Evolutionary conservation across 1,139 yeast genomes (phyloP).

Genomic region (Hansenula sp.): DNA sequence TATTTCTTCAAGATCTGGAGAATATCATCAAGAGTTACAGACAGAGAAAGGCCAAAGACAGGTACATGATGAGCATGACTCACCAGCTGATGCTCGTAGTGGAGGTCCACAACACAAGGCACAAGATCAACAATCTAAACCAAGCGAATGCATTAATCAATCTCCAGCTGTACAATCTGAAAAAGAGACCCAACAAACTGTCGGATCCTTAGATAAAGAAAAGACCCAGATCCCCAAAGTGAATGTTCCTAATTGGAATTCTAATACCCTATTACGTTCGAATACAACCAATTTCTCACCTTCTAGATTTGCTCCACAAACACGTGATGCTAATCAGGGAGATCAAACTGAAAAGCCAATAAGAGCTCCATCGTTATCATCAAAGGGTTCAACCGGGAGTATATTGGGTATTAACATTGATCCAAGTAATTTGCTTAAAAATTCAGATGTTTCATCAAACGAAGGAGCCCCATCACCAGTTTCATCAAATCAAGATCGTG

Average conservation of each 20-base stretch:
- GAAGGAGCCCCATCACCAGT: background rate
- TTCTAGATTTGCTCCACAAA: constrained; percentile 4
- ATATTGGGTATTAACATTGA: constrained; percentile 9
- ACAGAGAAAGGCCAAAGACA: background rate
- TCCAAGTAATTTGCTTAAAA: background rate
- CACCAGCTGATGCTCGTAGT: too few species aligned
- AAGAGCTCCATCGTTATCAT: background rate
- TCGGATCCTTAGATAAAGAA: background rate
- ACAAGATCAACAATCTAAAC: too few species aligned
- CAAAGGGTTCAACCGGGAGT: background rate
- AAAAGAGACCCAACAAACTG: too few species aligned
- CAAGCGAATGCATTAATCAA: too few species aligned
- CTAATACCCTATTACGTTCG: background rate
- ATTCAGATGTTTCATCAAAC: background rate
- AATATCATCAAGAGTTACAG: background rate
- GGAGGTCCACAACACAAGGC: too few species aligned
- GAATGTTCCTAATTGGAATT: background rate
- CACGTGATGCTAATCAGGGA: too few species aligned
- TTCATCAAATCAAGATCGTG: background rate
- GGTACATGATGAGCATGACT: too few species aligned
- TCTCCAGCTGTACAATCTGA: too few species aligned
- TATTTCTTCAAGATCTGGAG: too few species aligned
- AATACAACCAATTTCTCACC: constrained; percentile 2
- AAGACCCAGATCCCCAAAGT: background rate
- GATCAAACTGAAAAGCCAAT: too few species aligned